These are phyloP conservation scores for Ascochyta fabae DNA, from an alignment of 2,329 filamentous ascomycete species.

Conservation along the genomic window DNA sequence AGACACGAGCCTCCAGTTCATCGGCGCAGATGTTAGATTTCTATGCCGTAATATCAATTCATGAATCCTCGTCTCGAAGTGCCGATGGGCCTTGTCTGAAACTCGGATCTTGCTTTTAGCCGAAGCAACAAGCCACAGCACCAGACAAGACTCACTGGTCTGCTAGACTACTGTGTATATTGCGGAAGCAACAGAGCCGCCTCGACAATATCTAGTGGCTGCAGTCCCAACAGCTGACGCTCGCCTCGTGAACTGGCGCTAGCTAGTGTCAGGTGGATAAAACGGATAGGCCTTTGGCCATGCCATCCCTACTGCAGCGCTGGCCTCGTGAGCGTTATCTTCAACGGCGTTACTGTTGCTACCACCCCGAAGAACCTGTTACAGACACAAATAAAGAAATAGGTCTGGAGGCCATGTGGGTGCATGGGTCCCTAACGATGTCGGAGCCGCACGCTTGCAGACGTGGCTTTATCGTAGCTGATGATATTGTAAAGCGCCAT, in stretches of 20 bases:
- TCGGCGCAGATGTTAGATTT: background rate
- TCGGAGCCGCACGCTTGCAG: conserved; percentile 21
- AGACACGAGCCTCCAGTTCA: conserved; percentile 1
- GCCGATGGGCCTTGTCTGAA: background rate
- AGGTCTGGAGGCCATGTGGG: conserved; percentile 9
- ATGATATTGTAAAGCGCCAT: conserved; percentile 28
- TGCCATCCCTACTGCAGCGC: background rate
- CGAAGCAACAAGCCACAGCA: background rate
- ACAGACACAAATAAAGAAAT: background rate
- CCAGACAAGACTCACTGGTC: conserved; percentile 4
- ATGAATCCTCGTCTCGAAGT: conserved; percentile 4
- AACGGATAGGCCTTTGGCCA: background rate
- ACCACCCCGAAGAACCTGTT: background rate
- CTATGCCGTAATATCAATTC: conserved; percentile 5
- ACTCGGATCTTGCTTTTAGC: conserved; percentile 1
- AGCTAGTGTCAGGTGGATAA: conserved; percentile 10
- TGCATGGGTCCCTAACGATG: conserved; percentile 1
- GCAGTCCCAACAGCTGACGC: background rate
- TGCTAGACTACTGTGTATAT: conserved; percentile 1
- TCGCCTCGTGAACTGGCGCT: background rate
- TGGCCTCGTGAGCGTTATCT: conserved; percentile 17
- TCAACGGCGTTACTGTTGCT: conserved; percentile 2
- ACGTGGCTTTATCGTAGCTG: conserved; percentile 32
- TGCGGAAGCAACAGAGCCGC: conserved; percentile 17
- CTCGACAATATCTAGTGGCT: background rate